A percentile compares a stretch with the other conserved stretches of the same genome.
Conservation (phyloP, 495 filamentous ascomycete species). For the Amniculicola lignicola region DNA sequence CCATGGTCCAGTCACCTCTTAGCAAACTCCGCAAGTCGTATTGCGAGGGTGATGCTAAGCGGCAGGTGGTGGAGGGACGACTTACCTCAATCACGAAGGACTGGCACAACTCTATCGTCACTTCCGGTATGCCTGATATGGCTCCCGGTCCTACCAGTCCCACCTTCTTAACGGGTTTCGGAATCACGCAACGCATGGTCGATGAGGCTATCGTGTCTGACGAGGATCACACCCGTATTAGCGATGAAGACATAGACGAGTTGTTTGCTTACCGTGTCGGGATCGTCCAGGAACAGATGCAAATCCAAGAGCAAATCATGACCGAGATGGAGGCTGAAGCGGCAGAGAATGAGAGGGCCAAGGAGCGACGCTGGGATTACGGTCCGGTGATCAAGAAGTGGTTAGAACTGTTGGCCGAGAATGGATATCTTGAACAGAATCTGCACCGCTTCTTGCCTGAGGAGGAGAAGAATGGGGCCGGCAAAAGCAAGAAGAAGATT, state of each 20-base stretch:
- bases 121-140: not conserved
- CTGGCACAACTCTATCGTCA: slow-evolving; percentile 32
- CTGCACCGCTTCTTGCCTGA: not conserved
- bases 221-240: slow-evolving; percentile 1
- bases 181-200: slow-evolving; percentile 5
- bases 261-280: slow-evolving; percentile 27
- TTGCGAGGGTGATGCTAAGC: slow-evolving; percentile 47
- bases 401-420: slow-evolving; percentile 34
- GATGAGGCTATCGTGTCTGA: not conserved
- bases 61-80: slow-evolving; percentile 42
- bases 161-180: not conserved
- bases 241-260: slow-evolving; percentile 35
- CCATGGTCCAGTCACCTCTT: slow-evolving; percentile 54
- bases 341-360: slow-evolving; percentile 36
- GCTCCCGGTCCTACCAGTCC: not conserved
- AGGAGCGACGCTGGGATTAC: slow-evolving; percentile 37
- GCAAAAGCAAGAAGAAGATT: not conserved
- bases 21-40: slow-evolving; percentile 44
- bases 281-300: slow-evolving; percentile 21
- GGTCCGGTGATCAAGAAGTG: slow-evolving; percentile 34
- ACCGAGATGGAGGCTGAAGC: slow-evolving; percentile 18
- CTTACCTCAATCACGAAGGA: slow-evolving; percentile 37
- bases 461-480: not conserved
- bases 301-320: slow-evolving; percentile 16
- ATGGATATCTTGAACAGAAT: slow-evolving; percentile 30